Base-by-base conservation (phyloP, 106 monocot genomes). In the Dendrobium officinale region DNA sequence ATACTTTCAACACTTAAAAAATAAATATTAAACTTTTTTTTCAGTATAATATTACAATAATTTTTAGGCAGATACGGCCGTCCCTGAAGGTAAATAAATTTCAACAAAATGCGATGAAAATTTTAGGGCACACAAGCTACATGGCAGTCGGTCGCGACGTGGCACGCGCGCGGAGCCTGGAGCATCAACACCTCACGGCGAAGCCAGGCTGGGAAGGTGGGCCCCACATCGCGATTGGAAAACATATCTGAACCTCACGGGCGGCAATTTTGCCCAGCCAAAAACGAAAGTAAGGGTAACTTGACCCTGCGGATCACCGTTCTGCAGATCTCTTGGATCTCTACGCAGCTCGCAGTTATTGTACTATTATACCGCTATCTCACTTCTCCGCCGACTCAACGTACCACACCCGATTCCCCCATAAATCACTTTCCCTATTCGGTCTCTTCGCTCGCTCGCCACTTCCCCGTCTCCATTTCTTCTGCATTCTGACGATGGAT, bases 401-500 rank as follows among this genome's bases (percentile, higher is more conserved):
- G 0, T 51, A 24, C 2, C 18, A 9, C 11, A 2, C 4, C 11
- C 15, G 9, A 27, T 24, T 13, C 26, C 20, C 0, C 43, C 43
- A 19, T 74, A 74, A 74, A 74, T 8, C 43, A 19, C 22, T 20
- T 74, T 42, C 43, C 42, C 42, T 43, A 20, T 8, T 44, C 7
- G 43, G 40, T 0, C 2, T 16, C 70, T 3, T 70, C 37, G 10
- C 70, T 37, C 33, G 37, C 4, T 4, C 37, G 26, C 7, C 48
- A 48, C 48, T 22, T 1, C 7, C 64, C 24, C 7, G 0, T 26
- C 61, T 31, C 10, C 33, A 20, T 13, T 22, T 17, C 48, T 17
- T 45, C 27, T 26, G 49, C 24, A 6, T 9, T 49, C 13, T 0
- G 15, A 24, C 22, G 10, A 88, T 83, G 83, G 88, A 85, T 48